Conservation (phyloP, 179 eudicot genomes). For the Sideroxylon spinosum region DNA sequence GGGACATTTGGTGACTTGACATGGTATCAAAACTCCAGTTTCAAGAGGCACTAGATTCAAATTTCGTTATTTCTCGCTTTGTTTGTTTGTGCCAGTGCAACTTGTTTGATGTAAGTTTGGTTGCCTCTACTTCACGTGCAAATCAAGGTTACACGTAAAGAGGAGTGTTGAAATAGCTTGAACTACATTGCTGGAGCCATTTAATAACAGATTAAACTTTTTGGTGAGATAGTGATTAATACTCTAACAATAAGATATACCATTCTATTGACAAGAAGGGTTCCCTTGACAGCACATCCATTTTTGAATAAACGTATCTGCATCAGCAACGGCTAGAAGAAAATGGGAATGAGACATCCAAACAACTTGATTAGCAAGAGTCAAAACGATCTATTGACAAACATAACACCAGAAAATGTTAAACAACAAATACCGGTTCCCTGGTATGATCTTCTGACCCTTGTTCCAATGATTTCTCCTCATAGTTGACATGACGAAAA, state of each 20-base stretch:
- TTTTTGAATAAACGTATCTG: conserved; percentile 73
- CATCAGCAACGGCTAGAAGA: conserved; percentile 71
- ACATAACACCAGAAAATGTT: background rate
- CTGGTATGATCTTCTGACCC: conserved; percentile 19
- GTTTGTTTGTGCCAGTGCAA: no score
- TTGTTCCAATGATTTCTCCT: conserved; percentile 22
- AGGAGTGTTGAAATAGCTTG: no score
- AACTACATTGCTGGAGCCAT: no score
- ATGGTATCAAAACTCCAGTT: no score
- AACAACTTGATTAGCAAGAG: conserved; percentile 11
- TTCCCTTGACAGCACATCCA: conserved; percentile 88
- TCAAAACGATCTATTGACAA: background rate
- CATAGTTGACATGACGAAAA: conserved; percentile 21
- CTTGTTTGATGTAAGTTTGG: no score
- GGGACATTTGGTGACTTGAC: no score
- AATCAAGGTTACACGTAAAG: no score
- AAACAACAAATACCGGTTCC: conserved; percentile 43
- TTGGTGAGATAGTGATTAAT: no score
- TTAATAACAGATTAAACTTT: no score
- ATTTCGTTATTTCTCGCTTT: no score
- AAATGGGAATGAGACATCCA: conserved; percentile 12
- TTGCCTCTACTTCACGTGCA: no score
- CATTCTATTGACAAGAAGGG: conserved; percentile 73
- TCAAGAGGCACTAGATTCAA: no score
- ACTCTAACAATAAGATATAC: conserved; percentile 25